Evolutionary conservation across 768 basidiomycete species (phyloP), one percentile per base, ranked within the genome.

Genomic region (Xanthoconium purpureum): DNA sequence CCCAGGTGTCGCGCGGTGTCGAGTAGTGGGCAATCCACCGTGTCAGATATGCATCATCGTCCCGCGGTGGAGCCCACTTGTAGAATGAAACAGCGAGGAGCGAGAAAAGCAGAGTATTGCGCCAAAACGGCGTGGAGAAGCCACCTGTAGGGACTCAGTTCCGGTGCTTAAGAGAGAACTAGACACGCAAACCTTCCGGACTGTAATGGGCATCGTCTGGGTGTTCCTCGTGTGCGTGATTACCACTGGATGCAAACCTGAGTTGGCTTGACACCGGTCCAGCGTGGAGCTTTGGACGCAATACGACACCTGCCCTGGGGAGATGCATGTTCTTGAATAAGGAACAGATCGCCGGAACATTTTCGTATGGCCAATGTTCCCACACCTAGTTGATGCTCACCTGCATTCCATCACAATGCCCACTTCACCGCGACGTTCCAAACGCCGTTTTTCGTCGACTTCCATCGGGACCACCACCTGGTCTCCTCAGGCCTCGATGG

Each of bases 71-170:
- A 4, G 87, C 85, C 65, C 77, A 86, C 70, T 89, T 89, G 75
- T 87, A 86, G 57, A 80, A 79, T 12, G 77, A 80, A 42, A 77
- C 81, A 42, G 73, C 78, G 10, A 77, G 73, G 40, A 85, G 55
- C 14, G 81, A 77, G 24, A 77, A 70, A 24, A 89, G 57, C 38
- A 85, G 62, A 3, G 82, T 79, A 57, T 84, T 85, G 37, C 84
- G 75, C 90, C 90, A 91, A 66, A 87, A 79, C 20, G 83, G 75
- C 33, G 80, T 81, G 29, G 74, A 71, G 67, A 91, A 91, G 32
- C 80, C 91, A 39, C 61, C 70, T 71, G 12, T 40, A 18, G 14
- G 20, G 9, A 42, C 44, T 64, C 44, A 56, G 57, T 59, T 51
- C 33, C 33, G 20, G 13, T 40, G 45, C 33, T 38, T 37, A 53